phyloP scores from a whole-genome alignment of 192 early-diverging fungal species.

The Jimgerdemannia flammicorona region DNA sequence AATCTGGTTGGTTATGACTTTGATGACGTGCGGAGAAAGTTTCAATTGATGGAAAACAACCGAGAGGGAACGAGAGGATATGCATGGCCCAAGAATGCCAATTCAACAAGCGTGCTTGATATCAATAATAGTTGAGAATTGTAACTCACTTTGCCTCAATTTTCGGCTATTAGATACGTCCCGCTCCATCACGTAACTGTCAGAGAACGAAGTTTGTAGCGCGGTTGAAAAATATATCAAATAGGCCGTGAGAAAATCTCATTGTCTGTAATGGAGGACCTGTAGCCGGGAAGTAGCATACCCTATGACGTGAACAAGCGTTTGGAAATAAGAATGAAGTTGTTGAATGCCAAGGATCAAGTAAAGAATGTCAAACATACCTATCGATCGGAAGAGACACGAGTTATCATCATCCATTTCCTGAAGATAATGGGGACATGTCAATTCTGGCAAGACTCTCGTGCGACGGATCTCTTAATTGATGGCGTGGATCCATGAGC shows the following conservation, averaged over 20 bases:
- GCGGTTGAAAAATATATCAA: neutral
- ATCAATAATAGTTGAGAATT: neutral
- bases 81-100: no score
- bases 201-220: neutral
- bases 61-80: neutral
- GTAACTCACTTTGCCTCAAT: constrained; percentile 1
- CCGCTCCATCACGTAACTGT: constrained; percentile 9
- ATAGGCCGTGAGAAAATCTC: neutral
- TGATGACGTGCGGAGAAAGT: constrained; percentile 7
- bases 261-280: neutral
- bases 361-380: constrained; percentile 4
- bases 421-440: neutral
- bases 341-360: neutral
- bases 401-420: constrained; percentile 56
- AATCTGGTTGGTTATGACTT: constrained; percentile 51
- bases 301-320: neutral
- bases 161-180: neutral
- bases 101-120: neutral
- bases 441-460: neutral
- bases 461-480: neutral
- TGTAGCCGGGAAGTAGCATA: neutral
- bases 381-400: constrained; percentile 68
- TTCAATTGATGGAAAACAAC: neutral
- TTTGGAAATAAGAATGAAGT: no score
- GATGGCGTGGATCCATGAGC: neutral